A percentile compares a stretch with the other conserved stretches of the same genome.
Evolutionary conservation across 2,329 filamentous ascomycete genomes (phyloP).

Genomic region (Aspergillus tamarii): DNA sequence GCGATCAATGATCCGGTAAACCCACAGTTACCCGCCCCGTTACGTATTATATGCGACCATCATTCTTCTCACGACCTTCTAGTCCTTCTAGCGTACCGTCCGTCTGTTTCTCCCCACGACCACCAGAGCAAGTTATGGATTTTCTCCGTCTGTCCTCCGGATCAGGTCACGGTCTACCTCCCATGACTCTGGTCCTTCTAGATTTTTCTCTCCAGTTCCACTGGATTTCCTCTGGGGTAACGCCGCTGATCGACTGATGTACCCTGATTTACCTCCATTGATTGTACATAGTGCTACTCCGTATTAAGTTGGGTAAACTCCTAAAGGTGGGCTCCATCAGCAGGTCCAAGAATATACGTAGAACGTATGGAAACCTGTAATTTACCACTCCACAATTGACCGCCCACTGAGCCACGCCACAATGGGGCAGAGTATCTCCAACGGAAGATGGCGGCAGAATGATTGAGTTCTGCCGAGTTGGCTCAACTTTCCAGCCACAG

Average conservation of each 20-base stretch:
- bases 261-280: neutral
- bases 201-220: neutral
- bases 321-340: neutral
- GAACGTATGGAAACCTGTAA: neutral
- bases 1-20: conserved; percentile 22
- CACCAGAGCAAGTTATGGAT: neutral
- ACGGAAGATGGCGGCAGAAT: conserved; percentile 11
- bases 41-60: conserved; percentile 23
- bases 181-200: conserved; percentile 2
- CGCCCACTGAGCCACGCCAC: conserved; percentile 11
- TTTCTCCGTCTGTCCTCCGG: conserved; percentile 12
- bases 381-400: conserved; percentile 6
- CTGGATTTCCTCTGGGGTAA: neutral
- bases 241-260: conserved; percentile 1
- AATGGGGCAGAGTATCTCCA: conserved; percentile 10
- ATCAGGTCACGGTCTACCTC: conserved; percentile 2
- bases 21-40: conserved; percentile 25
- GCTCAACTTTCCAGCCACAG: conserved; percentile 7
- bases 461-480: conserved; percentile 1
- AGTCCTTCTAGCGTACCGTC: conserved; percentile 27
- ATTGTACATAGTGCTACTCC: neutral
- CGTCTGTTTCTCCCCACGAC: conserved; percentile 16
- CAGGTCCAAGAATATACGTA: neutral
- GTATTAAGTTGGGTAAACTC: too few species aligned
- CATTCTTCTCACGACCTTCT: conserved; percentile 26